Evolutionary conservation across 2,329 filamentous ascomycete species (phyloP).

Genomic region (Pestalotiopsis sp.): DNA sequence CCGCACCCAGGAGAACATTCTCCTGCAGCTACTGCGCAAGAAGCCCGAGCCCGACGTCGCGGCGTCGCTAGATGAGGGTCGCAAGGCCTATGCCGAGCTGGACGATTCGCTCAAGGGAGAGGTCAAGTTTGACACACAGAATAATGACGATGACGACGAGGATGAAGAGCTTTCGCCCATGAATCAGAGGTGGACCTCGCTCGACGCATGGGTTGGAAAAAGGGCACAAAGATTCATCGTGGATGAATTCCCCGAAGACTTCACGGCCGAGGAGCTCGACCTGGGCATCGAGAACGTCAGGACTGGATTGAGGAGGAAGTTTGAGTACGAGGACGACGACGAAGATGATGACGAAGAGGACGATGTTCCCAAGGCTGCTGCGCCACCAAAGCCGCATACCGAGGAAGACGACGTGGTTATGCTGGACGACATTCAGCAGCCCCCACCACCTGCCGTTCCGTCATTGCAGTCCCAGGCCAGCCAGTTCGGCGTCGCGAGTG

Average conservation of each 20-base stretch:
- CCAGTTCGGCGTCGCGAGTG: constrained; percentile 19
- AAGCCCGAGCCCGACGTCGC: constrained; percentile 81
- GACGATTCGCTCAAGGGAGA: constrained; percentile 1
- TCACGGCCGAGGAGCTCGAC: constrained; percentile 71
- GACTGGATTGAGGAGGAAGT: constrained; percentile 65
- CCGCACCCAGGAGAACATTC: constrained; percentile 65
- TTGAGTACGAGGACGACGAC: constrained; percentile 61
- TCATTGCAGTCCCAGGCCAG: constrained; percentile 26
- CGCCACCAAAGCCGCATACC: constrained; percentile 11
- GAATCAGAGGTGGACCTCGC: constrained; percentile 39
- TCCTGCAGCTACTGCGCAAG: constrained; percentile 76
- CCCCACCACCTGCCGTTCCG: constrained; percentile 28
- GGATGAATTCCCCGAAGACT: constrained; percentile 63
- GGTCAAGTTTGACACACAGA: constrained; percentile 36
- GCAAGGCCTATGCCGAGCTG: constrained; percentile 38
- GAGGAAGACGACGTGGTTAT: constrained; percentile 32
- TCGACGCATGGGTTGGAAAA: constrained; percentile 31
- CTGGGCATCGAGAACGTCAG: constrained; percentile 69
- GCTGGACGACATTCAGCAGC: constrained; percentile 29
- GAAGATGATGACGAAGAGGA: constrained; percentile 57
- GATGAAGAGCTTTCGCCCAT: constrained; percentile 34
- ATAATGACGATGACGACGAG: not conserved
- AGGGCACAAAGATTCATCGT: constrained; percentile 39
- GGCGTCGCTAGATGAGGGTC: constrained; percentile 69
- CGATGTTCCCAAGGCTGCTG: constrained; percentile 34